These are phyloP conservation scores for Poa annua DNA, from an alignment of 176 grass and related monocot genomes.

Conservation along the genomic window DNA sequence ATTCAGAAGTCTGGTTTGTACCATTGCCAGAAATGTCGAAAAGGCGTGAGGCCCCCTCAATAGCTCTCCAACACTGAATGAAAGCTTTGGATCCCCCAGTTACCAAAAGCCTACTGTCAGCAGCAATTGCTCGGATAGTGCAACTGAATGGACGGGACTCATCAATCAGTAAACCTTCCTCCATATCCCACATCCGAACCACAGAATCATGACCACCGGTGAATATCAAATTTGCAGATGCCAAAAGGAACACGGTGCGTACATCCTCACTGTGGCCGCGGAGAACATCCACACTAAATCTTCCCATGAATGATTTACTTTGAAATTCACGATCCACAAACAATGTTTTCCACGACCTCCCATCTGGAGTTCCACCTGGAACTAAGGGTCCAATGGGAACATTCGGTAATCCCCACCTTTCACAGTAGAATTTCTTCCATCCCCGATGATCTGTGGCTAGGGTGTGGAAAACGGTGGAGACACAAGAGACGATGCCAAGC, in stretches of 20 bases:
- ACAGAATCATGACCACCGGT: constrained; percentile 80
- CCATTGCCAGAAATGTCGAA: constrained; percentile 60
- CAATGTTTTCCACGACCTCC: constrained; percentile 76
- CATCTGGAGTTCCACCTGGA: constrained; percentile 33
- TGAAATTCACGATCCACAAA: constrained; percentile 86
- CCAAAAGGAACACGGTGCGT: constrained; percentile 72
- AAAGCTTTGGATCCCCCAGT: constrained; percentile 82
- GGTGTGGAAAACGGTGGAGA: constrained; percentile 66
- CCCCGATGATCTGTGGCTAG: constrained; percentile 84
- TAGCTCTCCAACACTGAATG: constrained; percentile 85
- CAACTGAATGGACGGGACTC: constrained; percentile 81
- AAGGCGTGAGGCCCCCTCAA: constrained; percentile 62
- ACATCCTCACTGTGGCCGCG: constrained; percentile 82
- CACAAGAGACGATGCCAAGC: constrained; percentile 85
- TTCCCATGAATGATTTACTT: constrained; percentile 82
- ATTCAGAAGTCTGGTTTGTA: constrained; percentile 56
- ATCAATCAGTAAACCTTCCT: constrained; percentile 79
- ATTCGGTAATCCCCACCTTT: constrained; percentile 70
- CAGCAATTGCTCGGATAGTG: constrained; percentile 81
- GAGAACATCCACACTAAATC: constrained; percentile 71
- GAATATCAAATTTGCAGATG: constrained; percentile 74
- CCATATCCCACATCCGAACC: constrained; percentile 89
- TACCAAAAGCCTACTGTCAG: constrained; percentile 76
- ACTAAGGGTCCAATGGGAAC: constrained; percentile 21
- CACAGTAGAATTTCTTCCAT: constrained; percentile 92